These are phyloP conservation scores for Thuja plicata DNA, from an alignment of 83 land plant species.

Conservation along the genomic window DNA sequence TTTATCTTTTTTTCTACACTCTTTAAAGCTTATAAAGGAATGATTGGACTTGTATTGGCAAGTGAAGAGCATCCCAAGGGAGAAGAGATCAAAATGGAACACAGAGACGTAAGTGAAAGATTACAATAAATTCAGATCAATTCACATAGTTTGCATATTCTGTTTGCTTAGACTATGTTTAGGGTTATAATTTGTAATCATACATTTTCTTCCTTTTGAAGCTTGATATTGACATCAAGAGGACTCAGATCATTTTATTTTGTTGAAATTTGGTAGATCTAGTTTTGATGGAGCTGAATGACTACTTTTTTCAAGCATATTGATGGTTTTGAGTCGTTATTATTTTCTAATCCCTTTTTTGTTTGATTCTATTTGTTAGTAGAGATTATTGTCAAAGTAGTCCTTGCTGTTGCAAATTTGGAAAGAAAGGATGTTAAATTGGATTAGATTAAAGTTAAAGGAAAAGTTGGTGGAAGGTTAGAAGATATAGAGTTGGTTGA, in stretches of 20 bases:
- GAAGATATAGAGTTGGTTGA: no score
- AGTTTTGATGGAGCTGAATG: neutral
- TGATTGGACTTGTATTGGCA: neutral
- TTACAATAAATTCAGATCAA: neutral
- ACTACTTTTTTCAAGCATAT: neutral
- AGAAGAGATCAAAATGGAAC: conserved; percentile 6
- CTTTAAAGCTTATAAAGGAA: no score
- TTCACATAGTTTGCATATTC: neutral
- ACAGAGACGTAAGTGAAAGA: neutral
- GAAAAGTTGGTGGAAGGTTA: no score
- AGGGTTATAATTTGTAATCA: neutral
- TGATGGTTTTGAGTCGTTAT: neutral
- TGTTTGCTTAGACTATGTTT: no score
- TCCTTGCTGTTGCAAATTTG: no score
- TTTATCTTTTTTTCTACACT: neutral
- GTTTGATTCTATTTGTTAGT: neutral
- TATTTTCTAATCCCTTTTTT: neutral
- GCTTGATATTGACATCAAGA: neutral
- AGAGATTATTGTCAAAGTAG: no score
- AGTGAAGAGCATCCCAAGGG: conserved; percentile 10
- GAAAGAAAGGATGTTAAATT: no score
- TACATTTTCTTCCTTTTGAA: neutral
- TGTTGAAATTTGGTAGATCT: neutral
- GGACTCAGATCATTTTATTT: neutral
- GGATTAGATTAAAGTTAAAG: no score